A percentile compares a stretch with the other conserved stretches of the same genome.
These are phyloP conservation scores for Dysphania ambrosioides DNA, from an alignment of 148 eudicot species.

Conservation along the genomic window DNA sequence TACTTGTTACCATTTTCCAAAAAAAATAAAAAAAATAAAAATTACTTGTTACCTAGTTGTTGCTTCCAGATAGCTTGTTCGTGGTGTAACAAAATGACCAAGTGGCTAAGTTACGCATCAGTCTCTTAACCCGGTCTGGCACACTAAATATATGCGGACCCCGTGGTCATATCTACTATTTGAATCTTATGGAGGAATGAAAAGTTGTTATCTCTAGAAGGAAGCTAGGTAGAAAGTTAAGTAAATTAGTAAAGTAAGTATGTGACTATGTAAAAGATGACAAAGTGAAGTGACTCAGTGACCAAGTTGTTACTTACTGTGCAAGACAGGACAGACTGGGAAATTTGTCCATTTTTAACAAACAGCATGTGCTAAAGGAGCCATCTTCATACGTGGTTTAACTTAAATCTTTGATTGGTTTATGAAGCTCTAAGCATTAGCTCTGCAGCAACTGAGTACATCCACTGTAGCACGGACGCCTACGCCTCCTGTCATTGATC, in stretches of 20 bases:
- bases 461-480: constrained; percentile 10
- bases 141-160: not conserved
- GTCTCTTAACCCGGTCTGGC: not conserved
- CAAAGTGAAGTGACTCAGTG: constrained; percentile 10
- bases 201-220: not conserved
- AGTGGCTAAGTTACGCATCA: no score
- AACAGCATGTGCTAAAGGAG: constrained; percentile 21
- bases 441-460: not conserved
- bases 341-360: constrained; percentile 23
- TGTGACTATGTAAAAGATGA: not conserved
- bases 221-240: no score
- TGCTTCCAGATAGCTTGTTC: no score
- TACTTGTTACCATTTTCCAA: no score
- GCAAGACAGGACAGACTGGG: constrained; percentile 26
- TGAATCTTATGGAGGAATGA: not conserved
- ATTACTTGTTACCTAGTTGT: no score
- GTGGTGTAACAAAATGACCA: no score
- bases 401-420: not conserved
- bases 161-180: not conserved
- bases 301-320: not conserved
- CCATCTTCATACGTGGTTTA: constrained; percentile 10
- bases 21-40: no score
- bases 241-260: not conserved
- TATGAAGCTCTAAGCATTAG: not conserved
- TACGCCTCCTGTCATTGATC: not conserved